Conservation (phyloP, 805 yeast species). For the Cyberlindnera americana region DNA sequence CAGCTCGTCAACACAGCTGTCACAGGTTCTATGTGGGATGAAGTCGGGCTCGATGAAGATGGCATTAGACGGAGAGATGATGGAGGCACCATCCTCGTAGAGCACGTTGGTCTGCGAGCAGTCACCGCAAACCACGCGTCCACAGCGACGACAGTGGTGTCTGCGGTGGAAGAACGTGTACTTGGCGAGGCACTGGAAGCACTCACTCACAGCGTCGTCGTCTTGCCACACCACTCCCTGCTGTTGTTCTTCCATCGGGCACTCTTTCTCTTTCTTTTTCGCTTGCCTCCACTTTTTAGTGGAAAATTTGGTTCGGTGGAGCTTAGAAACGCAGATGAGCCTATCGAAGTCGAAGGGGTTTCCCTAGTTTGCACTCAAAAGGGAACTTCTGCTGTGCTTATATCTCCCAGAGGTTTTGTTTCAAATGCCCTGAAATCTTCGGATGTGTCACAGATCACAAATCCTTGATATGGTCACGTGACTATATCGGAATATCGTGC, state of each 20-base stretch:
- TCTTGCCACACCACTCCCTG: conserved; percentile 80
- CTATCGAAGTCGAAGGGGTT: too few relatives aligned
- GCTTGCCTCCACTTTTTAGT: too few relatives aligned
- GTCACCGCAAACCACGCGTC: conserved; percentile 67
- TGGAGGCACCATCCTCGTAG: conserved; percentile 57
- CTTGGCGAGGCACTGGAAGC: conserved; percentile 49
- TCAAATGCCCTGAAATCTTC: too few relatives aligned
- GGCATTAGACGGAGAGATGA: conserved; percentile 52
- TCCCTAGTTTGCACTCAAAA: too few relatives aligned
- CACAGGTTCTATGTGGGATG: conserved; percentile 71
- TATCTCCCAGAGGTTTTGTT: too few relatives aligned
- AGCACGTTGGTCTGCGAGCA: conserved; percentile 55
- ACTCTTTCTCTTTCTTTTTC: background rate
- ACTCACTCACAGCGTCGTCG: conserved; percentile 49
- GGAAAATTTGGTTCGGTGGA: too few relatives aligned
- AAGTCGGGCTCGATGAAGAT: conserved; percentile 44
- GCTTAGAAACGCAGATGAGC: too few relatives aligned
- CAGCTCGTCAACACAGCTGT: conserved; percentile 63
- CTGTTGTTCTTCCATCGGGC: too few relatives aligned
- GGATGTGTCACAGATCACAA: too few relatives aligned
- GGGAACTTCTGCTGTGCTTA: too few relatives aligned
- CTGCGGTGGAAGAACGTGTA: conserved; percentile 66
- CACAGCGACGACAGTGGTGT: conserved; percentile 84
- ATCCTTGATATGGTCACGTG: too few relatives aligned
- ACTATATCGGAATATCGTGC: too few relatives aligned